These are phyloP conservation scores for Brassica nigra DNA, from an alignment of 345 rosid genomes.

Conservation along the genomic window DNA sequence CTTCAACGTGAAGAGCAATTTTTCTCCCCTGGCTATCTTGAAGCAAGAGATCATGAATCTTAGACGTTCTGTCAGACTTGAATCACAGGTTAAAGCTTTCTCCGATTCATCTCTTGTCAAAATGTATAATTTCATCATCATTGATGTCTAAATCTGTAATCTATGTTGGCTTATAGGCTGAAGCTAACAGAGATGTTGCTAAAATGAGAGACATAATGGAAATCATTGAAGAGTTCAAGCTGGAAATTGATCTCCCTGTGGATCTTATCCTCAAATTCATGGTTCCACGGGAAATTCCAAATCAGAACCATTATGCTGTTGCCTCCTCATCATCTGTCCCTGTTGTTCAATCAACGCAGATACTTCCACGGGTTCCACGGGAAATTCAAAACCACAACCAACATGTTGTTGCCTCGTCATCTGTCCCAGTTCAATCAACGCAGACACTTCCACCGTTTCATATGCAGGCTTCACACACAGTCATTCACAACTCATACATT, in stretches of 20 bases:
- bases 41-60: conserved; percentile 23
- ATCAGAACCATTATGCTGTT: conserved; percentile 9
- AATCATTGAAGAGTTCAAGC: conserved; percentile 25
- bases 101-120: neutral
- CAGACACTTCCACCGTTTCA: neutral
- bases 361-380: conserved; percentile 5
- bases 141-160: conserved; percentile 9
- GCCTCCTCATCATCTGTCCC: neutral
- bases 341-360: neutral
- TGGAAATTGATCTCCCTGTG: conserved; percentile 35
- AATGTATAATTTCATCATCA: conserved; percentile 2
- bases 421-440: conserved; percentile 15
- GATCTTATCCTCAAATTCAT: conserved; percentile 33
- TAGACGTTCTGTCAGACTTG: conserved; percentile 21
- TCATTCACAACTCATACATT: conserved; percentile 18
- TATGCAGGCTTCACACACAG: conserved; percentile 12
- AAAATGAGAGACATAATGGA: conserved; percentile 31
- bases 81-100: conserved; percentile 28
- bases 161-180: conserved; percentile 26
- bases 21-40: conserved; percentile 17
- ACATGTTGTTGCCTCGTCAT: neutral
- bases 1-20: conserved; percentile 18
- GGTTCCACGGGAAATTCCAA: conserved; percentile 25
- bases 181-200: conserved; percentile 27
- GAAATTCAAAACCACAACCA: neutral